phyloP scores from a whole-genome alignment of 305 asterid species.

The Fraxinus floribunda region DNA sequence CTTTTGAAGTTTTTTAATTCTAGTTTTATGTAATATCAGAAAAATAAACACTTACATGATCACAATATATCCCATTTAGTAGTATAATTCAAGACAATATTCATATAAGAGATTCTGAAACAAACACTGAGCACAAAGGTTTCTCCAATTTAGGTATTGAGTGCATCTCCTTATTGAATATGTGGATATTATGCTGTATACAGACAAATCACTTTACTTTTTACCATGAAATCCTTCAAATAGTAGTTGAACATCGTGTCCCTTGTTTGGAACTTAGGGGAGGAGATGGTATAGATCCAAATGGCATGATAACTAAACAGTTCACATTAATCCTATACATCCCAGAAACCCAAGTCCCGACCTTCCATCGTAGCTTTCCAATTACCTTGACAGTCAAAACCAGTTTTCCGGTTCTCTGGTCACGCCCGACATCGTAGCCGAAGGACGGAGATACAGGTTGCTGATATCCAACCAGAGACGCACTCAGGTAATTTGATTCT shows the following conservation, averaged over 20 bases:
- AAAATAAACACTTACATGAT: background rate
- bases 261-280: constrained; percentile 59
- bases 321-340: constrained; percentile 66
- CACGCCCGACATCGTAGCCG: constrained; percentile 57
- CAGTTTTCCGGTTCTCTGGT: constrained; percentile 54
- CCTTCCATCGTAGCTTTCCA: constrained; percentile 83
- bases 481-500: constrained; percentile 61
- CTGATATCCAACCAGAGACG: constrained; percentile 52
- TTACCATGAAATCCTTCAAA: constrained; percentile 27
- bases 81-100: background rate
- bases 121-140: background rate
- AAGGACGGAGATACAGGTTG: constrained; percentile 75
- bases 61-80: background rate
- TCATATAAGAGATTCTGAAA: background rate
- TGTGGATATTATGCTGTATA: background rate
- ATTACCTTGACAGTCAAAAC: constrained; percentile 47
- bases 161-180: background rate
- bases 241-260: constrained; percentile 66
- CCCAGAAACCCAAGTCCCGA: constrained; percentile 91
- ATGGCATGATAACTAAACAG: constrained; percentile 64
- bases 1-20: background rate
- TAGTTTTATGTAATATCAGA: background rate
- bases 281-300: constrained; percentile 59
- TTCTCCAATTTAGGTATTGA: background rate
- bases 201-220: background rate